These are phyloP conservation scores for Tetrahymena thermophila DNA, from an alignment of 73 alveolate genomes.

Conservation along the genomic window DNA sequence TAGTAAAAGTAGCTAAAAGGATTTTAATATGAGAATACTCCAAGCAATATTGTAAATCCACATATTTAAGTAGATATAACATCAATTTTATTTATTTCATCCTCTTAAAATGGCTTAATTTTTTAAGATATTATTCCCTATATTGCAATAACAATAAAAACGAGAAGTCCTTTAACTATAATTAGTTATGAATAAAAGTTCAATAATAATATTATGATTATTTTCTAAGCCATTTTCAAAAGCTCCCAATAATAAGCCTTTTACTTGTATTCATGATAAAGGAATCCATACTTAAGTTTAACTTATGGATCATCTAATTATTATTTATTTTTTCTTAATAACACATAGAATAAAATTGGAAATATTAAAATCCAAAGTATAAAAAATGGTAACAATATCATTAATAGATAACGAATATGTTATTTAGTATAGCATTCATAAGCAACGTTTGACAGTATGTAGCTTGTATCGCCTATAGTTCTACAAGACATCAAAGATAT, in stretches of 20 bases:
- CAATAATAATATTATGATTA: background rate
- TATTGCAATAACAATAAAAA: background rate
- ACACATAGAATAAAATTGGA: background rate
- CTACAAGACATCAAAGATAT: slow-evolving; percentile 5
- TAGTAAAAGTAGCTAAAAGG: background rate
- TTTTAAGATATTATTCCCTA: background rate
- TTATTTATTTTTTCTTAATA: background rate
- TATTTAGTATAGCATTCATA: slow-evolving; percentile 6
- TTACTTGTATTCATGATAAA: slow-evolving; percentile 6
- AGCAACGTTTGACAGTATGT: background rate
- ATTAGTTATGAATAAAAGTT: background rate
- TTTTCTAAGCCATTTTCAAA: slow-evolving; percentile 6
- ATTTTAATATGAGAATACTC: background rate
- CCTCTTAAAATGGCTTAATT: background rate
- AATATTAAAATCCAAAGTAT: slow-evolving; percentile 7
- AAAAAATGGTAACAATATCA: slow-evolving; percentile 10
- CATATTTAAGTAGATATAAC: background rate
- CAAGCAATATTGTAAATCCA: background rate
- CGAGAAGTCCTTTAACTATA: background rate
- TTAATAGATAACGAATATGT: background rate
- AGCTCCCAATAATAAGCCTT: slow-evolving; percentile 31
- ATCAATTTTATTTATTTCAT: background rate
- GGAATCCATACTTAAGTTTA: slow-evolving; percentile 13
- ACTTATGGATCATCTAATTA: background rate
- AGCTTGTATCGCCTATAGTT: background rate